Percentiles rank a stretch among this genome's conserved stretches.
phyloP scores from a whole-genome alignment of 306 rosid species.

The Lagenaria siceraria region DNA sequence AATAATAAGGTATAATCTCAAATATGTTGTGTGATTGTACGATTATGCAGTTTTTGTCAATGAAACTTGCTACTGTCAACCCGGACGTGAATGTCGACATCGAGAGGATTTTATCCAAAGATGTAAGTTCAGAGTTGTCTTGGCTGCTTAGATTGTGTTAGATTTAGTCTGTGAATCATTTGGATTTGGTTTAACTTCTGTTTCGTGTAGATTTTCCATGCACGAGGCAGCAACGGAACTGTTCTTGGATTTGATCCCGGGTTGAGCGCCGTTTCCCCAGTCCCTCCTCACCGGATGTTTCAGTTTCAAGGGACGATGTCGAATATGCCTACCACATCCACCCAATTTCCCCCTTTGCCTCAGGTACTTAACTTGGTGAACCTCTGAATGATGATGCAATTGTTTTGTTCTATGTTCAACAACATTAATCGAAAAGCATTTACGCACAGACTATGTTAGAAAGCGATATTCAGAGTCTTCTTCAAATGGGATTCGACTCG shows the following conservation, averaged over 20 bases:
- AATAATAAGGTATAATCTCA: not conserved
- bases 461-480: slow-evolving; percentile 68
- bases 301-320: slow-evolving; percentile 54
- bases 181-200: not conserved
- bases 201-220: slow-evolving; percentile 49
- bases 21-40: not conserved
- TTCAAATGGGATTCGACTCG: slow-evolving; percentile 74
- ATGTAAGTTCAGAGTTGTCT: slow-evolving; percentile 37
- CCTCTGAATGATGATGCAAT: not conserved
- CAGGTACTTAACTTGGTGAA: slow-evolving; percentile 35
- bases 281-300: slow-evolving; percentile 42
- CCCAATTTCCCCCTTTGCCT: slow-evolving; percentile 56
- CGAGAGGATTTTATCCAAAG: slow-evolving; percentile 78
- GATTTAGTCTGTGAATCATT: not conserved
- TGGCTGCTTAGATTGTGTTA: not conserved
- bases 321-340: slow-evolving; percentile 40
- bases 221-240: slow-evolving; percentile 40
- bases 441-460: slow-evolving; percentile 53
- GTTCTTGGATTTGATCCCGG: slow-evolving; percentile 48
- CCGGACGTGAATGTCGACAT: slow-evolving; percentile 77
- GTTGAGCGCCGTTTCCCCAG: slow-evolving; percentile 45
- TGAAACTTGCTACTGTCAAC: slow-evolving; percentile 96
- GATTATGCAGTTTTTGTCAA: slow-evolving; percentile 75
- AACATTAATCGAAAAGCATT: slow-evolving; percentile 9
- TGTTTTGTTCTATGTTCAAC: slow-evolving; percentile 2